Conservation (phyloP, 768 basidiomycete genomes). For the Lactarius sp. region DNA sequence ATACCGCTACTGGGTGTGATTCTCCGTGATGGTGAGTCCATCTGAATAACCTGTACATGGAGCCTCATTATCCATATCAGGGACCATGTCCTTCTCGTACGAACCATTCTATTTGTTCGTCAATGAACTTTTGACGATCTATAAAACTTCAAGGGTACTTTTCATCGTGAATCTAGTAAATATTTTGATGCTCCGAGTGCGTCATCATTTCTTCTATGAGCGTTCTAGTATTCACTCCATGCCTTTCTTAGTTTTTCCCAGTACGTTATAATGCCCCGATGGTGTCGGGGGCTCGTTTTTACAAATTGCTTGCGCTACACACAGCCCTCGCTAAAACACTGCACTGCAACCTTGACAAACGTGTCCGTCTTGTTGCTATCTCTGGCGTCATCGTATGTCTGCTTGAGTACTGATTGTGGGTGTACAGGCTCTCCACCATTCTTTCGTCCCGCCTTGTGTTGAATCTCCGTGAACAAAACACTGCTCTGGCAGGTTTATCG, state of each 20-base stretch:
- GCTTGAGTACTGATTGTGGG: not conserved
- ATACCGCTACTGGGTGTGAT: not conserved
- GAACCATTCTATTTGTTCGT: not conserved
- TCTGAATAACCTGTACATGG: not conserved
- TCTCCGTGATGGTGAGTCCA: not conserved
- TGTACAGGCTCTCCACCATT: not conserved
- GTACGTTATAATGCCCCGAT: not conserved
- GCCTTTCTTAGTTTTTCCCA: not conserved
- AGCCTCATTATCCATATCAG: not conserved
- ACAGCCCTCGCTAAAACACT: too few relatives aligned
- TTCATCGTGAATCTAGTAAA: not conserved
- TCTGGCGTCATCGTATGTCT: not conserved
- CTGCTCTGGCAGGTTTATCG: not conserved
- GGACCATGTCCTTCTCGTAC: conserved; percentile 6
- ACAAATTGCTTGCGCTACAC: too few relatives aligned
- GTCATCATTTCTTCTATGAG: not conserved
- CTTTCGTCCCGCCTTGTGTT: not conserved
- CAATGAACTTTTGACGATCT: not conserved
- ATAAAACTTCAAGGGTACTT: not conserved
- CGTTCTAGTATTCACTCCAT: not conserved
- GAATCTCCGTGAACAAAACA: not conserved
- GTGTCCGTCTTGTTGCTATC: too few relatives aligned
- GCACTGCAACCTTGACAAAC: too few relatives aligned
- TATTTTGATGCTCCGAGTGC: not conserved
- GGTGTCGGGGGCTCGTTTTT: too few relatives aligned